A percentile compares a stretch with the other conserved stretches of the same genome.
phyloP scores from a whole-genome alignment of 768 basidiomycete genomes.

The Crepidotus variabilis region DNA sequence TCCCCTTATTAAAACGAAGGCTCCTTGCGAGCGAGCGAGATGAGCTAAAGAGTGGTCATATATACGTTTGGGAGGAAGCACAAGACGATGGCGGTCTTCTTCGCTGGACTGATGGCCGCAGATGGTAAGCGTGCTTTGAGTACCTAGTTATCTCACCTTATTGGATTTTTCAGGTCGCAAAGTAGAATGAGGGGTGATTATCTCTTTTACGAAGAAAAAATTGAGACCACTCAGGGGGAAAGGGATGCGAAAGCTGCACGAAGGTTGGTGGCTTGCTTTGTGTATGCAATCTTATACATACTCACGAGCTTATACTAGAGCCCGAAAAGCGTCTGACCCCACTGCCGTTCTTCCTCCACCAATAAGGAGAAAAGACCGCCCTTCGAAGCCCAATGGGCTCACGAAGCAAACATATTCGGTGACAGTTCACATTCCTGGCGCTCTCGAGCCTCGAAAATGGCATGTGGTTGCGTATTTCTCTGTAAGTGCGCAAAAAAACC shows the following conservation, averaged over 20 bases:
- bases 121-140: conserved; percentile 47
- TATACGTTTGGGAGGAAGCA: conserved; percentile 86
- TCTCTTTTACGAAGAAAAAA: conserved; percentile 81
- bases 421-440: conserved; percentile 61
- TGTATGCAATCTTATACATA: background rate
- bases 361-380: conserved; percentile 70
- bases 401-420: conserved; percentile 87
- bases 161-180: conserved; percentile 55
- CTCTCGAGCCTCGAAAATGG: conserved; percentile 65
- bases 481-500: conserved; percentile 33
- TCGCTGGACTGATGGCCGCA: conserved; percentile 79
- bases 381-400: conserved; percentile 75
- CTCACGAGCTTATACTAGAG: conserved; percentile 27
- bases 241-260: conserved; percentile 77
- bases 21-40: conserved; percentile 69
- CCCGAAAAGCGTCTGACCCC: conserved; percentile 58
- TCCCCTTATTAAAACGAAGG: conserved; percentile 70
- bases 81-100: conserved; percentile 68
- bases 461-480: conserved; percentile 83
- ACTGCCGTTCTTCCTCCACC: conserved; percentile 53
- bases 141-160: background rate
- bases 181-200: conserved; percentile 83
- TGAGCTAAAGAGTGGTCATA: conserved; percentile 65
- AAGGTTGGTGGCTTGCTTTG: conserved; percentile 38
- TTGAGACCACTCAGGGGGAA: conserved; percentile 77